Conservation (phyloP, 257 asterid genomes). For the Plantago major region DNA sequence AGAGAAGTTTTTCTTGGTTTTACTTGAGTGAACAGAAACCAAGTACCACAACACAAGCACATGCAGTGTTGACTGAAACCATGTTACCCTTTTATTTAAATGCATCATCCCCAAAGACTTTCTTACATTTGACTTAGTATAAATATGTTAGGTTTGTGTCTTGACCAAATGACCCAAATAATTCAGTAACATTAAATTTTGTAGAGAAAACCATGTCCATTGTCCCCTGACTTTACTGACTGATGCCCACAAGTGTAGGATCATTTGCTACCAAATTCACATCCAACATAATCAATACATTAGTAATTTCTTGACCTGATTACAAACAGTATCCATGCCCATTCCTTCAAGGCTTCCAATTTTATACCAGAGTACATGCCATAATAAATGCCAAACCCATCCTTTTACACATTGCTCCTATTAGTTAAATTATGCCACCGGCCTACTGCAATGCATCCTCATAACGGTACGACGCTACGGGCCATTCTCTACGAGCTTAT, state of each 20-base stretch:
- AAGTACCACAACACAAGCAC: conserved; percentile 38
- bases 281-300: conserved; percentile 20
- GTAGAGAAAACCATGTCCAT: conserved; percentile 18
- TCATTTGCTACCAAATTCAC: conserved; percentile 20
- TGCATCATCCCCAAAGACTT: conserved; percentile 37
- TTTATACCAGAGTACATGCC: not conserved
- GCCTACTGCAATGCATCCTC: too few species aligned
- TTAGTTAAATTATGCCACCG: not conserved
- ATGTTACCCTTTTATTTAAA: conserved; percentile 46
- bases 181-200: conserved; percentile 26
- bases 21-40: conserved; percentile 25
- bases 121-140: conserved; percentile 41
- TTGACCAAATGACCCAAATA: conserved; percentile 40
- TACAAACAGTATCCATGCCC: conserved; percentile 23
- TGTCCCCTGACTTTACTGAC: not conserved
- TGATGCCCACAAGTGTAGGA: conserved; percentile 9
- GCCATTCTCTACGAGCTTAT: too few species aligned
- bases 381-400: conserved; percentile 18
- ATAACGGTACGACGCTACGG: too few species aligned
- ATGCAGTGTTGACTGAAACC: conserved; percentile 62
- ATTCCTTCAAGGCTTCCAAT: conserved; percentile 23
- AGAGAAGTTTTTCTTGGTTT: conserved; percentile 19
- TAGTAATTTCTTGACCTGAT: conserved; percentile 20
- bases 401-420: not conserved
- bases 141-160: conserved; percentile 34